Base-by-base conservation (phyloP, 2,329 filamentous ascomycete species). In the Phialocephala subalpina region DNA sequence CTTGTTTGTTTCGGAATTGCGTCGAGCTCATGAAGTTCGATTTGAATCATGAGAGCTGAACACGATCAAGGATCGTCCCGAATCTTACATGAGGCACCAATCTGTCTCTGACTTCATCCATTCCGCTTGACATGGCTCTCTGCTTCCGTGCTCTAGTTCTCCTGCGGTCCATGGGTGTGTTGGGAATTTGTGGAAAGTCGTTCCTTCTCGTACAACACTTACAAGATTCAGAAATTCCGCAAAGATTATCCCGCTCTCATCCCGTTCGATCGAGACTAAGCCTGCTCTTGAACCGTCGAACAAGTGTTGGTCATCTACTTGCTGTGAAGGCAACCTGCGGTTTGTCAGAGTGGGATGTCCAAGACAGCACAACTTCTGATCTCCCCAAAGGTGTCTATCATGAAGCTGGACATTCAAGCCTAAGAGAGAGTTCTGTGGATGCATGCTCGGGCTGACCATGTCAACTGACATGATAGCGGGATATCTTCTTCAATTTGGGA, bases 131-230 rank as follows among this genome's bases (percentile, higher is more conserved):
- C 29, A 63, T 27, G 61, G 40, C 42, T 36, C 42, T 59, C 61
- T 29, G 9, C 33, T 53, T 33, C 53, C 42, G 20, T 58, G 53
- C 25, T 63, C 61, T 29, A 63, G 27, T 33, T 63, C 61, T 35
- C 25, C n/a, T n/a, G 42, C 11, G n/a, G 63, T 62, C 49, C 53
- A 65, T 2, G 63, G 63, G 3, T 52, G 9, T 8, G 27, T 49
- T 1, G 63, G 63, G 33, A 49, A 65, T 40, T 36, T 62, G 53
- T 58, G 58, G 33, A 61, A 65, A 18, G 49, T 33, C 20, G 57
- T 58, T 36, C 58, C 63, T 47, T 61, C 63, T 58, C 53, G 58
- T 53, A 65, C 38, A 18, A 65, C 52, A 49, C 58, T 65, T 9
- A 65, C 63, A 22, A 62, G 63, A 29, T 49, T 47, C 20, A 65